Base-by-base conservation (phyloP, 129 eudicot genomes). In the Calendula officinalis region DNA sequence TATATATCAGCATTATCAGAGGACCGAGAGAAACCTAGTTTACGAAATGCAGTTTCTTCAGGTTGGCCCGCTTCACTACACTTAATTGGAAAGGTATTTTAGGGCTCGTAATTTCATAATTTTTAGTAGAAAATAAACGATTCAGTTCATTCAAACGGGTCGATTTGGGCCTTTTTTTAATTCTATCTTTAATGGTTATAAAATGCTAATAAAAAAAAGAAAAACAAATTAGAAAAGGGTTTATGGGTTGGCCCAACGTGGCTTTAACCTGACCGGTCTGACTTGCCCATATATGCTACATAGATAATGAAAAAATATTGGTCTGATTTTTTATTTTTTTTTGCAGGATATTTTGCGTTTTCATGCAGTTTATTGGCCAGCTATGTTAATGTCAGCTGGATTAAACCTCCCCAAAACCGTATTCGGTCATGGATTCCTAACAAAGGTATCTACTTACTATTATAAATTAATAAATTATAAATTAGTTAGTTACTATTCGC, bases 341-440 rank as follows among this genome's bases (percentile, higher is more conserved):
- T 15, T 82, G 84, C 92, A 94, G 97, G 97, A 91, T 66, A 91
- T 91, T 39, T 80, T 91, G 66, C 89, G 97, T 42, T 91, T 91
- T 77, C 97, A 91, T 82, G 97, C 97, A 64, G 97, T 91, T 66
- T 91, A 91, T 70, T 91, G 97, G 97, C 97, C 97, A 42, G 97
- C 97, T 54, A 87, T 91, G 95, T 66, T 91, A 54, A 84, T 91
- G 97, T 84, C 95, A 40, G 97, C 95, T 63, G 94, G 90, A 68
- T 52, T 84, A 47, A 77, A 78, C 77, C 85, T 84, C 60, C 97
- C 97, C 36, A 81, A 84, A 65, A 84, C 74, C 58, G 94, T 91
- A 1, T 91, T 87, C 68, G 97, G 95, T 35, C 97, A 91, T 78
- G 97, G 97, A 22, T 91, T 91, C 75, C 73, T 91, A 69, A 91